Evolutionary conservation across 495 filamentous ascomycete genomes (phyloP).

Genomic region (Astrothelium macrocarpum): DNA sequence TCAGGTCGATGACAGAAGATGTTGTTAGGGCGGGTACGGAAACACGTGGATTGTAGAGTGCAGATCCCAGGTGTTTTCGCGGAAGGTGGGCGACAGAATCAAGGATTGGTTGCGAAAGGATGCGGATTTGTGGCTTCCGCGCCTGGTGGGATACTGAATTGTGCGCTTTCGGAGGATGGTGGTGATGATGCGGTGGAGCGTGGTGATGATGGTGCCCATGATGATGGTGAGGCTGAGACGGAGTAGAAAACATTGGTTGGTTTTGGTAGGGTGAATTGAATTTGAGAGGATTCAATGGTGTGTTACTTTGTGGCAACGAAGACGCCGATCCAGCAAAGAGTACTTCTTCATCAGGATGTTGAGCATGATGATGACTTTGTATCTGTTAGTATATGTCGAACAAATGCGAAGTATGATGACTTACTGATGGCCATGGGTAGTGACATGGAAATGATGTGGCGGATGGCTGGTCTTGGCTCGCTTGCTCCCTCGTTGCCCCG

Average conservation of each 20-base stretch:
- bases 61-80: conserved; percentile 73
- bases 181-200: conserved; percentile 29
- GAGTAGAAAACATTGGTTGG: neutral
- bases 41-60: conserved; percentile 45
- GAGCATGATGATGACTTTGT: conserved; percentile 65
- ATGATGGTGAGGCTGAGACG: conserved; percentile 15
- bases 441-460: conserved; percentile 39
- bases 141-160: conserved; percentile 16
- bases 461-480: conserved; percentile 32
- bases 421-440: conserved; percentile 36
- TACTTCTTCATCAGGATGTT: conserved; percentile 56
- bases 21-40: conserved; percentile 39
- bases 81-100: conserved; percentile 59
- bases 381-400: conserved; percentile 11
- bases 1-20: conserved; percentile 35
- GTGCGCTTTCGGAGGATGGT: conserved; percentile 35
- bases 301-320: conserved; percentile 6
- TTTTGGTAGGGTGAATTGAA: conserved; percentile 9
- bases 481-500: conserved; percentile 43
- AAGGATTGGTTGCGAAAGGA: conserved; percentile 58
- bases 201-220: conserved; percentile 35
- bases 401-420: conserved; percentile 14
- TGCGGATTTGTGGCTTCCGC: conserved; percentile 51
- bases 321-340: conserved; percentile 10
- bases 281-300: conserved; percentile 20